phyloP scores from a whole-genome alignment of 176 grass and related monocot genomes.

The Panicum miliaceum region DNA sequence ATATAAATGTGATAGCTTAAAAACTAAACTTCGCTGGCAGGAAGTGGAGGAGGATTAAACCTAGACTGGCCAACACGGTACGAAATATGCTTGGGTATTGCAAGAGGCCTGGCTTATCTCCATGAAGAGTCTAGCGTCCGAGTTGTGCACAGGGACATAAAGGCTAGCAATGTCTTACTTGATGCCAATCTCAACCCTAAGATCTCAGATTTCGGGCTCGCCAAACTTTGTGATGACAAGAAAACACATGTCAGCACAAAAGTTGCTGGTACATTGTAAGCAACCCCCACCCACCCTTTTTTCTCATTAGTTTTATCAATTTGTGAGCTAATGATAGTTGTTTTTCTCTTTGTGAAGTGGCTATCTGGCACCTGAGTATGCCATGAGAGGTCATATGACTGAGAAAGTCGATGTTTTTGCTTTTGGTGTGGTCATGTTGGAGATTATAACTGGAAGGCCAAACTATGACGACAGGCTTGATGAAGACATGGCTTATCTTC shows the following conservation, averaged over 20 bases:
- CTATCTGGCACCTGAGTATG: constrained; percentile 78
- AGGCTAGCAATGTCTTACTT: constrained; percentile 72
- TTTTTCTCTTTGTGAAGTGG: constrained; percentile 36
- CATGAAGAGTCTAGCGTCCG: constrained; percentile 70
- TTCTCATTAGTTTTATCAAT: background rate
- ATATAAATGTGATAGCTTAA: background rate
- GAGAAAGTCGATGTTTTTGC: constrained; percentile 83
- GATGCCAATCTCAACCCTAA: constrained; percentile 65
- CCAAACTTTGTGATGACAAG: constrained; percentile 64
- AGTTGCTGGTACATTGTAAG: constrained; percentile 84
- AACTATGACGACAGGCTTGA: constrained; percentile 39
- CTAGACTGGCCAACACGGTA: constrained; percentile 57
- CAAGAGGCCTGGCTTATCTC: constrained; percentile 68
- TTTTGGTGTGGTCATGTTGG: constrained; percentile 66
- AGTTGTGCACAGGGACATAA: constrained; percentile 75
- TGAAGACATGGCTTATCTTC: constrained; percentile 47
- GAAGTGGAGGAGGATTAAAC: constrained; percentile 37
- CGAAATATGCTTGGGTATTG: constrained; percentile 66
- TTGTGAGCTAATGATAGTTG: background rate
- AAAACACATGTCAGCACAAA: constrained; percentile 71
- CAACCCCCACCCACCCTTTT: background rate
- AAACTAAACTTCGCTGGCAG: constrained; percentile 27
- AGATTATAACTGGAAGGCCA: constrained; percentile 51
- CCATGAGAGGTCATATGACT: constrained; percentile 83
- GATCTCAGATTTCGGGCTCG: constrained; percentile 77